These are phyloP conservation scores for Umbilicus rupestris DNA, from an alignment of 164 flowering plant species.

Conservation along the genomic window DNA sequence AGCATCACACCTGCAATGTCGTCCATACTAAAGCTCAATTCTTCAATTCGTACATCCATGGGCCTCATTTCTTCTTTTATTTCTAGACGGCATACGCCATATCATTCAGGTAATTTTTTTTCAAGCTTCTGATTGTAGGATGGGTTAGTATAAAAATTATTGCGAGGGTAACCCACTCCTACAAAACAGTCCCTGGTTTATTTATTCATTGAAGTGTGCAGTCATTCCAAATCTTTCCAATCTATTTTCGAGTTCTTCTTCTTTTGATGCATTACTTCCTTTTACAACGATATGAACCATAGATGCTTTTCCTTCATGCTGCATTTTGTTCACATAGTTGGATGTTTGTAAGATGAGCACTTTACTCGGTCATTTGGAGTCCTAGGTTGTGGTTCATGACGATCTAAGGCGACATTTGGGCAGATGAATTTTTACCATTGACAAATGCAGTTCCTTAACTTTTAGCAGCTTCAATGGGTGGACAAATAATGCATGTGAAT, in stretches of 20 bases:
- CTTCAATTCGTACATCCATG: background rate
- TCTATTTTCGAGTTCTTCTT: background rate
- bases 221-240: background rate
- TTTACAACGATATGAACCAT: no score
- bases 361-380: no score
- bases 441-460: background rate
- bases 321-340: background rate
- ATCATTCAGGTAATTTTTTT: background rate
- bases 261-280: background rate
- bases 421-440: background rate
- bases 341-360: no score
- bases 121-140: background rate
- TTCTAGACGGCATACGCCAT: background rate
- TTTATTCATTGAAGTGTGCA: slow-evolving; percentile 2
- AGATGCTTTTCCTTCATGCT: no score
- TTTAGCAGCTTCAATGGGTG: background rate
- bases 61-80: background rate
- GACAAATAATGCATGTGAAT: slow-evolving; percentile 4
- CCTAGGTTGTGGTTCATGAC: no score
- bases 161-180: background rate
- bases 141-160: background rate
- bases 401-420: no score
- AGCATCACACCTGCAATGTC: background rate
- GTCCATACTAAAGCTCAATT: background rate
- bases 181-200: background rate